Evolutionary conservation across 306 rosid species (phyloP), one percentile per base, ranked within the genome.

Genomic region (Mimosa bimucronata): DNA sequence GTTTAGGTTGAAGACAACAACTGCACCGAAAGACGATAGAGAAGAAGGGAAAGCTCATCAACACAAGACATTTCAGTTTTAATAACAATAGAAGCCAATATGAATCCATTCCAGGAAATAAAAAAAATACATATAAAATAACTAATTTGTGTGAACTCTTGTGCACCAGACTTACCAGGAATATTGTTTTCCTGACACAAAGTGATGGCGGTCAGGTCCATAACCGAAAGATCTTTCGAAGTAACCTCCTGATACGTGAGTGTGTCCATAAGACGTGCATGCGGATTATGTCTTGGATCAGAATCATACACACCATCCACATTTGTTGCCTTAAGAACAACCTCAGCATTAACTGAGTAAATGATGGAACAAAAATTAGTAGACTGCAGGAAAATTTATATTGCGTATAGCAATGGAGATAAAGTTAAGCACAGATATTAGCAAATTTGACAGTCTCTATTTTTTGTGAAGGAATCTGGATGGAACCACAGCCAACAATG

Each of bases 131-230:
- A 50, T 6, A 50, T 18, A 73, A 2, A 15, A 4, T 3, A 2
- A 74, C 37, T 45, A 40, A 26, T 38, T 58, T 64, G 40, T 41
- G 19, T 62, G 28, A 61, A 41, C 71, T 57, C 50, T 81, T 73
- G 77, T 73, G 48, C 11, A 30, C 64, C 60, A 26, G 74, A 86
- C 91, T 50, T 89, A 92, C 98, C 94, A 0, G 98, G 98, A 80
- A 95, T 92, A 72, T 92, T 91, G 84, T 95, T 95, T 80, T 93
- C 98, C 81, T 95, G 97, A 82, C 98, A 95, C 81, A 95, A 80
- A 41, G 98, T 95, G 80, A 95, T 90, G 80, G 98, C 98, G 37
- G 98, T 95, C 97, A 92, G 80, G 89, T 95, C 98, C 98, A 95
- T 95, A 79, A 95, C 98, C 0, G 92, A 91, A 58, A 95, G 92